phyloP scores from a whole-genome alignment of 2,329 filamentous ascomycete genomes.

The Nannizzia gypsea region DNA sequence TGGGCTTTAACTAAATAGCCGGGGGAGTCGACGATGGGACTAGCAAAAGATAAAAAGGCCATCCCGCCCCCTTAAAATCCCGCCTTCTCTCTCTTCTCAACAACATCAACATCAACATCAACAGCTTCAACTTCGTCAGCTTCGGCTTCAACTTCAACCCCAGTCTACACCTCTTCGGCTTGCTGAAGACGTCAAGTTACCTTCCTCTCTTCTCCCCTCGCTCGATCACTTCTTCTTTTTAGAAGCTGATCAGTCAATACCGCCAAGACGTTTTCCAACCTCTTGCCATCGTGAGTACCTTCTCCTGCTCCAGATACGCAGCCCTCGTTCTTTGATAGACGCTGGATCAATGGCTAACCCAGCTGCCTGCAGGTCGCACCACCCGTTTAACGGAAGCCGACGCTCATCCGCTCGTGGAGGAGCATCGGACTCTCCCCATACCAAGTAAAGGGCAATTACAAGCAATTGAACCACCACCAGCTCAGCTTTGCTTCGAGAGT shows the following conservation, averaged over 20 bases:
- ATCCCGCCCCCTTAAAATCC: not conserved
- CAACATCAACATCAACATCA: not conserved
- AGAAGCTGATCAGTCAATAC: conserved; percentile 47
- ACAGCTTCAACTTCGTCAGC: not conserved
- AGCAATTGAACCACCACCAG: conserved; percentile 6
- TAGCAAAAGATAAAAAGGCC: conserved; percentile 8
- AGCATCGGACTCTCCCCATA: conserved; percentile 51
- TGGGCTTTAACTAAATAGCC: not conserved
- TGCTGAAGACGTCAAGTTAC: conserved; percentile 6
- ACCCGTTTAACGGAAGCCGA: conserved; percentile 93
- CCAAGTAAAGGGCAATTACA: conserved; percentile 30
- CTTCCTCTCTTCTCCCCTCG: conserved; percentile 4
- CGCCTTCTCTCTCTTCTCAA: conserved; percentile 7
- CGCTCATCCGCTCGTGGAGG: conserved; percentile 80
- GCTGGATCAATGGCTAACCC: conserved; percentile 16
- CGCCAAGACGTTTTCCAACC: conserved; percentile 98
- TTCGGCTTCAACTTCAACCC: not conserved
- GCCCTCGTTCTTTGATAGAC: conserved; percentile 5
- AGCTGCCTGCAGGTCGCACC: conserved; percentile 56
- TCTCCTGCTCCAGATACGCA: not conserved
- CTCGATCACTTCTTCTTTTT: conserved; percentile 16
- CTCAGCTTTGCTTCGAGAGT: conserved; percentile 9
- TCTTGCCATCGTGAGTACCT: conserved; percentile 77
- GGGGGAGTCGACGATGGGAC: not conserved
- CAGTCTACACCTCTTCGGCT: not conserved